phyloP scores from a whole-genome alignment of 257 asterid species.

The Cruciata laevipes region DNA sequence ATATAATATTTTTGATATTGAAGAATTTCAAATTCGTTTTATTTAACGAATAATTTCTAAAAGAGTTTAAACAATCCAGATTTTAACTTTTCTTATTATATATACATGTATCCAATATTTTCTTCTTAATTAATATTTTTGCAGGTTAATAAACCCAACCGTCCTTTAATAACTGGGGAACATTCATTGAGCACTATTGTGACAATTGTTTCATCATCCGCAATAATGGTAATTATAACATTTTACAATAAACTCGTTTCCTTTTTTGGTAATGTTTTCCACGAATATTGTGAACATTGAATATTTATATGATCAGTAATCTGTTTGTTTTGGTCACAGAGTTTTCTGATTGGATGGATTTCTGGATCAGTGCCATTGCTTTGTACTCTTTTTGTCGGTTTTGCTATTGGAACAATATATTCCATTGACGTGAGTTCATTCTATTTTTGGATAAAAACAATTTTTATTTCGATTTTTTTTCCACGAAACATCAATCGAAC shows the following conservation, averaged over 20 bases:
- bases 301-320: background rate
- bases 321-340: constrained; percentile 27
- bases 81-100: too few relatives aligned
- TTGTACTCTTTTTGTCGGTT: constrained; percentile 75
- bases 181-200: constrained; percentile 57
- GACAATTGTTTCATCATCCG: constrained; percentile 63
- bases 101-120: too few relatives aligned
- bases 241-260: constrained; percentile 4
- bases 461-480: too few relatives aligned
- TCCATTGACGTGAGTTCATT: constrained; percentile 61
- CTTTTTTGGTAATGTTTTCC: background rate
- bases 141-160: constrained; percentile 90
- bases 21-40: too few relatives aligned
- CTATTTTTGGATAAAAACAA: too few relatives aligned
- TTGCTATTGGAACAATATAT: constrained; percentile 82
- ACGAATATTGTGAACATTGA: too few relatives aligned
- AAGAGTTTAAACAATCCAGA: too few relatives aligned
- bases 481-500: too few relatives aligned
- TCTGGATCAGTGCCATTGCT: constrained; percentile 73
- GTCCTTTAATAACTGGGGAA: constrained; percentile 91
- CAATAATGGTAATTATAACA: constrained; percentile 43
- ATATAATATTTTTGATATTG: too few relatives aligned
- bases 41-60: too few relatives aligned
- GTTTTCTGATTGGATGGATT: constrained; percentile 80
- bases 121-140: background rate